Conservation (phyloP, 306 rosid species). For the Prinsepia uniflora region DNA sequence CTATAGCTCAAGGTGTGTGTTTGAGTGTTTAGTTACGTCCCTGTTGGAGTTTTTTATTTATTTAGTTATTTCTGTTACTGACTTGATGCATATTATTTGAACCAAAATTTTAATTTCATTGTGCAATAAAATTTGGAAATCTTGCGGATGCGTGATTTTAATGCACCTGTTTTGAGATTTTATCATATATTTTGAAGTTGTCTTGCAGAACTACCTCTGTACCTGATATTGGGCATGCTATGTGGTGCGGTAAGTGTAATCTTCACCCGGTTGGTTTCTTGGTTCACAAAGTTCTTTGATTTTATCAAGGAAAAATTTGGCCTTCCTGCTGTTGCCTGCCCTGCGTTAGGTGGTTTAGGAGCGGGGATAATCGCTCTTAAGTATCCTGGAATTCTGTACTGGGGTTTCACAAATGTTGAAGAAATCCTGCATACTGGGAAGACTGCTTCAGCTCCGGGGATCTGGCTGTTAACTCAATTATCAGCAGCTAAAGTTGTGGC, state of each 20-base stretch:
- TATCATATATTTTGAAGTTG: slow-evolving; percentile 27
- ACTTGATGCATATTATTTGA: background rate
- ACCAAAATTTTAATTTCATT: background rate
- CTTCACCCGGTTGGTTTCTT: slow-evolving; percentile 76
- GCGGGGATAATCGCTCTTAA: slow-evolving; percentile 94
- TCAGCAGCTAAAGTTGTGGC: slow-evolving; percentile 86
- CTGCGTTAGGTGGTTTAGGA: slow-evolving; percentile 96
- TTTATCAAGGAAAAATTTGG: slow-evolving; percentile 73
- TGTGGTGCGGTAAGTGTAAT: slow-evolving; percentile 94
- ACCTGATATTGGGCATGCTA: slow-evolving; percentile 96
- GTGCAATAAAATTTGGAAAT: too few species aligned
- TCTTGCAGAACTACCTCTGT: slow-evolving; percentile 83
- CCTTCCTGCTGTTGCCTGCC: slow-evolving; percentile 83
- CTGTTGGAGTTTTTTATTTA: background rate
- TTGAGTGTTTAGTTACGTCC: background rate
- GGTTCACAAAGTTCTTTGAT: slow-evolving; percentile 73
- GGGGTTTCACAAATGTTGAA: slow-evolving; percentile 99
- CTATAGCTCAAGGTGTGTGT: background rate
- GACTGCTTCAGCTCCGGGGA: slow-evolving; percentile 95
- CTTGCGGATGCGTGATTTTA: background rate
- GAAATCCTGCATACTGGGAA: slow-evolving; percentile 94
- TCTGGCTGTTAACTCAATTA: slow-evolving; percentile 89
- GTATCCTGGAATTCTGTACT: slow-evolving; percentile 96
- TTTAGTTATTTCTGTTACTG: background rate
- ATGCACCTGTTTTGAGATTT: slow-evolving; percentile 24